These are phyloP conservation scores for Penicillium decumbens DNA, from an alignment of 2,329 filamentous ascomycete genomes.

Conservation along the genomic window DNA sequence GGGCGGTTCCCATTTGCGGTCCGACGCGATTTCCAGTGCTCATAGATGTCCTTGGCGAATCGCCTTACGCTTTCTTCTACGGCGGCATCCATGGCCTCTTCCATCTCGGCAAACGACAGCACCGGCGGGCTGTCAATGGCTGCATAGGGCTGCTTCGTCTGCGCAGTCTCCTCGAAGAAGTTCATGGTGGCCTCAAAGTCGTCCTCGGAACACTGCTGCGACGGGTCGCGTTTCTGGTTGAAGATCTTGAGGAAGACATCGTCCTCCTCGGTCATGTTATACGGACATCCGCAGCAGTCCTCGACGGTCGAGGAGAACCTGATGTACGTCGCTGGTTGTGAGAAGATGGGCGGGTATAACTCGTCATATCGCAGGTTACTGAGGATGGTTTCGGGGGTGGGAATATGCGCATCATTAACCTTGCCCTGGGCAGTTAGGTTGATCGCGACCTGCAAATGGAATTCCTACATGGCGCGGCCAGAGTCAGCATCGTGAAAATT, in stretches of 20 bases:
- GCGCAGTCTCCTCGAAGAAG: slow-evolving; percentile 84
- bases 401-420: slow-evolving; percentile 61
- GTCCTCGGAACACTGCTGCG: slow-evolving; percentile 72
- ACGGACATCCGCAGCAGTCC: slow-evolving; percentile 82
- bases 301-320: slow-evolving; percentile 97
- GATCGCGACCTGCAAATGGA: slow-evolving; percentile 85
- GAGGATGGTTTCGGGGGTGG: slow-evolving; percentile 60
- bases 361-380: slow-evolving; percentile 77
- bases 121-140: slow-evolving; percentile 84
- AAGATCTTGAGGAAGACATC: slow-evolving; percentile 76
- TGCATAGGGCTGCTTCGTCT: slow-evolving; percentile 80
- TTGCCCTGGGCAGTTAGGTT: slow-evolving; percentile 59
- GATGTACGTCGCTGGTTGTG: slow-evolving; percentile 87
- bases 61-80: slow-evolving; percentile 52
- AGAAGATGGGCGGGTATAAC: slow-evolving; percentile 74
- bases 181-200: slow-evolving; percentile 93
- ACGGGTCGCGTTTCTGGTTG: slow-evolving; percentile 68
- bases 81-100: slow-evolving; percentile 60
- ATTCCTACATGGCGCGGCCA: slow-evolving; percentile 60
- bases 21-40: slow-evolving; percentile 77
- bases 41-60: slow-evolving; percentile 75
- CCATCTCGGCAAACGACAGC: slow-evolving; percentile 67
- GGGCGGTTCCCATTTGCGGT: slow-evolving; percentile 63
- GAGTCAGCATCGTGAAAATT: slow-evolving; percentile 31
- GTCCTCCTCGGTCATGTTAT: slow-evolving; percentile 93